A percentile compares a stretch with the other conserved stretches of the same genome.
phyloP scores from a whole-genome alignment of 805 yeast species.

The Phaffomyces antillensis region DNA sequence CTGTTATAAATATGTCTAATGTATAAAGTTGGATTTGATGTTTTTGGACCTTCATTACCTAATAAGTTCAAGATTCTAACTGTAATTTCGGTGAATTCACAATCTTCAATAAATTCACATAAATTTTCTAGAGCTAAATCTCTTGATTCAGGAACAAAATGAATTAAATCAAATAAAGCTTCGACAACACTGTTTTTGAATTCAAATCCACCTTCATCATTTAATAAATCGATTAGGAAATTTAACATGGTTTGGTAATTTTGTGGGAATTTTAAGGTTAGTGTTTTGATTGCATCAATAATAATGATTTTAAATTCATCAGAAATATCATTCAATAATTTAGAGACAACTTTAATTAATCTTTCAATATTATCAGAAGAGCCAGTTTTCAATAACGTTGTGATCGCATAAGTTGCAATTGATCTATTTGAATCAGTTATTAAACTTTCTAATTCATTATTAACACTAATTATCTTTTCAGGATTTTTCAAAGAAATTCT shows the following conservation, averaged over 20 bases:
- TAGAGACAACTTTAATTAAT: conserved; percentile 77
- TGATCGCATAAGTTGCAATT: conserved; percentile 93
- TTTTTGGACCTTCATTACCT: conserved; percentile 91
- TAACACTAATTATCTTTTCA: conserved; percentile 69
- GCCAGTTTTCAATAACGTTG: conserved; percentile 92
- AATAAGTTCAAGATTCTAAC: conserved; percentile 88
- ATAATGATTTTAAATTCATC: conserved; percentile 95
- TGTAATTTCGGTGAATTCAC: conserved; percentile 90
- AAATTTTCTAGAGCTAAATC: conserved; percentile 79
- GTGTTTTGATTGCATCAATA: conserved; percentile 87
- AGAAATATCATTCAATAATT: conserved; percentile 86
- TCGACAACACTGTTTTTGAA: conserved; percentile 87
- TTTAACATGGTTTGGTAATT: conserved; percentile 77
- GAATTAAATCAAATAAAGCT: conserved; percentile 86
- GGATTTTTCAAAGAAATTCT: conserved; percentile 78
- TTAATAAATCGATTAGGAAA: conserved; percentile 75
- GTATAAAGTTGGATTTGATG: conserved; percentile 79
- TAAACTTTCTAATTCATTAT: conserved; percentile 76
- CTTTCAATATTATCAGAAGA: conserved; percentile 85
- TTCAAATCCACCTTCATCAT: conserved; percentile 84
- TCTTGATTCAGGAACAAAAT: conserved; percentile 76
- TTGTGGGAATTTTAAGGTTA: conserved; percentile 88
- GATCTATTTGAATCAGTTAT: conserved; percentile 87
- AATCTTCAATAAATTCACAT: conserved; percentile 97
- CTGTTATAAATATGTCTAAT: conserved; percentile 96